These are phyloP conservation scores for Lunasporangiospora selenospora DNA, from an alignment of 192 early-diverging fungal genomes.

Conservation along the genomic window DNA sequence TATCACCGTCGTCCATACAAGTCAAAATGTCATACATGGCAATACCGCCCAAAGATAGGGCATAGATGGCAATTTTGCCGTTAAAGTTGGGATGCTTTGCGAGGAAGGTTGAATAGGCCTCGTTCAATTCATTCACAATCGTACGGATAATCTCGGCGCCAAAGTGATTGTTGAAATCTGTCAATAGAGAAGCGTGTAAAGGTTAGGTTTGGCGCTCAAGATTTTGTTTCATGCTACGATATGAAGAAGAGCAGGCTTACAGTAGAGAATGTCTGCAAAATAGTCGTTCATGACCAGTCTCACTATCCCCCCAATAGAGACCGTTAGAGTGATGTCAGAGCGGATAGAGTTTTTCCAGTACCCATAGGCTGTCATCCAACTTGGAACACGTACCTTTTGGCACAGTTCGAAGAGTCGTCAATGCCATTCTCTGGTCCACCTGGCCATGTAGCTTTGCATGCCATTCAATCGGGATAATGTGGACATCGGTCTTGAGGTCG, in stretches of 20 bases:
- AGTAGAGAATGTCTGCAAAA: conserved; percentile 49
- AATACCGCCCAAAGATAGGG: conserved; percentile 74
- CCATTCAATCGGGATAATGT: conserved; percentile 52
- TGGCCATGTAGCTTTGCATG: conserved; percentile 49
- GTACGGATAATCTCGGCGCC: conserved; percentile 58
- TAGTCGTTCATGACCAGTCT: conserved; percentile 56
- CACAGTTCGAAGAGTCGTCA: conserved; percentile 48
- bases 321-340: too few species aligned
- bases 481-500: conserved; percentile 35
- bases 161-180: conserved; percentile 57
- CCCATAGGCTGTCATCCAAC: too few species aligned
- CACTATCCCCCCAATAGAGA: too few species aligned
- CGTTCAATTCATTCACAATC: conserved; percentile 62
- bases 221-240: neutral
- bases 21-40: conserved; percentile 74
- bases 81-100: conserved; percentile 63
- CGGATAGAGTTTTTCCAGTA: too few species aligned
- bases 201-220: neutral
- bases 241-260: conserved; percentile 15
- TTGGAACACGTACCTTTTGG: conserved; percentile 57
- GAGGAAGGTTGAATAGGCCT: conserved; percentile 61
- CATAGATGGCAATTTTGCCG: conserved; percentile 66
- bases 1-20: conserved; percentile 46
- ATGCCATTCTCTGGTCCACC: conserved; percentile 51
- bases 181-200: neutral